phyloP scores from a whole-genome alignment of 768 basidiomycete species.

The Rhodotorula kratochvilovae region DNA sequence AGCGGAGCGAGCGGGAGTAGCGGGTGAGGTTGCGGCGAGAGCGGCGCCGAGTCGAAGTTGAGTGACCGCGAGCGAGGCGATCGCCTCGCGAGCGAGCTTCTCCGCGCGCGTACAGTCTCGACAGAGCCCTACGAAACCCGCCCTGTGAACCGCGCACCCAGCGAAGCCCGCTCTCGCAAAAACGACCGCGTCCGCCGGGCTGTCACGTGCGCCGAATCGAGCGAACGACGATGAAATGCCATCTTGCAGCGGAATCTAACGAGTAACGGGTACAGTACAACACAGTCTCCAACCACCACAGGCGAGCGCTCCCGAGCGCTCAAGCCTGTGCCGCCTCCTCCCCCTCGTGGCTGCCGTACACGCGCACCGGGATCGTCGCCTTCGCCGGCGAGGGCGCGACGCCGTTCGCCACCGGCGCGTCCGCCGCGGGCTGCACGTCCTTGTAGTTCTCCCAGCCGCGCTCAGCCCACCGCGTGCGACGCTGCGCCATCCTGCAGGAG shows the following conservation, averaged over 20 bases:
- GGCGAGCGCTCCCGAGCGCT: neutral
- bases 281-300: neutral
- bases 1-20: neutral
- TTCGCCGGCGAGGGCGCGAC: neutral
- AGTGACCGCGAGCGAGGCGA: neutral
- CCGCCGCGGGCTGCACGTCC: neutral
- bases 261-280: neutral
- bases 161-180: no score
- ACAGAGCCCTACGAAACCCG: no score
- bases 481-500: constrained; percentile 17
- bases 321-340: neutral
- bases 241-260: no score
- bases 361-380: constrained; percentile 21
- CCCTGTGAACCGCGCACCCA: no score
- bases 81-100: no score
- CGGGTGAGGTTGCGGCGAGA: neutral
- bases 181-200: no score
- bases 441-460: constrained; percentile 24
- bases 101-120: no score
- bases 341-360: constrained; percentile 24
- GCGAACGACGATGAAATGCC: no score
- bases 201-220: neutral
- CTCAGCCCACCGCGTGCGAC: constrained; percentile 14
- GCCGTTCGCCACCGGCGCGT: neutral
- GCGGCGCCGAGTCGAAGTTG: neutral